These are phyloP conservation scores for Theobroma grandiflorum DNA, from an alignment of 441 rosid species.

Conservation along the genomic window DNA sequence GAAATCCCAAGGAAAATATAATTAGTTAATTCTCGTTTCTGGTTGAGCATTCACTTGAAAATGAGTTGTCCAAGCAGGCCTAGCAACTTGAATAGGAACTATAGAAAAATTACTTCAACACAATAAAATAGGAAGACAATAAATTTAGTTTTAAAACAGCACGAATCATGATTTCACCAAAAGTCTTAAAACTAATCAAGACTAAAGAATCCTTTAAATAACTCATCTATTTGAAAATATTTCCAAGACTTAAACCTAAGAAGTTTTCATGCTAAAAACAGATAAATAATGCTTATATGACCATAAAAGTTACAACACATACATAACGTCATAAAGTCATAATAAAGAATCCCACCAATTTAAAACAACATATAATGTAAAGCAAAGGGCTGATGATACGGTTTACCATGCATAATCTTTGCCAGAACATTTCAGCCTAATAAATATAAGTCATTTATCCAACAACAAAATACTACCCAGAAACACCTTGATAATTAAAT, in stretches of 20 bases:
- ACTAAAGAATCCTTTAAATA: neutral
- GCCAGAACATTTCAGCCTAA: neutral
- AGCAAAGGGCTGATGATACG: neutral
- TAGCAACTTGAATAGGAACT: neutral
- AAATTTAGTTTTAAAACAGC: neutral
- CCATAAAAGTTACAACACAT: neutral
- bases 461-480: neutral
- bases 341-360: conserved; percentile 8
- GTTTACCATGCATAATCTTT: neutral
- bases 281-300: neutral
- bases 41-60: neutral
- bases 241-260: neutral
- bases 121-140: neutral
- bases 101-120: neutral
- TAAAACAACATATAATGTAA: neutral
- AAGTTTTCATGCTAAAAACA: neutral
- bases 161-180: neutral
- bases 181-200: neutral
- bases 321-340: neutral
- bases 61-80: neutral
- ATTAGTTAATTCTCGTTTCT: neutral
- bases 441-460: neutral
- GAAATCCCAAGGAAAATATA: neutral
- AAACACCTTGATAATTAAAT: neutral
- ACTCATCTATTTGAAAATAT: neutral